These are phyloP conservation scores for Pichia kluyveri DNA, from an alignment of 805 yeast genomes.

Conservation along the genomic window DNA sequence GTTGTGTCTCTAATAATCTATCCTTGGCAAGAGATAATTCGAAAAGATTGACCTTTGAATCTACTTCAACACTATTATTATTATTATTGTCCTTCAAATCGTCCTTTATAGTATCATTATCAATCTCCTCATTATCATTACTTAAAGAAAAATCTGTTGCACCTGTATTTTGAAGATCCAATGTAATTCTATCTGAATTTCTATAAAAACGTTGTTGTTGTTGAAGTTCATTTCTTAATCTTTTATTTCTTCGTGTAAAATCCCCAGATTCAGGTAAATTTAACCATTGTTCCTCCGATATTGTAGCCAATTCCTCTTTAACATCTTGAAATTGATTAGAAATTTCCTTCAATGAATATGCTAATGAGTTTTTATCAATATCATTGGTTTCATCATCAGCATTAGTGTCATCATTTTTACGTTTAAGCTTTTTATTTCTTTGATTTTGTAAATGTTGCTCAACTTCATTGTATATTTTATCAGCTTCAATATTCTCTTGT, in stretches of 20 bases:
- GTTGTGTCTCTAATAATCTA: slow-evolving; percentile 5
- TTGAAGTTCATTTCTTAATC: slow-evolving; percentile 55
- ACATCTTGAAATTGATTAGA: slow-evolving; percentile 58
- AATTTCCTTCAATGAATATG: slow-evolving; percentile 25
- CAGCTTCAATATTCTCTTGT: slow-evolving; percentile 72
- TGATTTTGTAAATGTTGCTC: slow-evolving; percentile 40
- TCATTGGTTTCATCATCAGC: slow-evolving; percentile 1
- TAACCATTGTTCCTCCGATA: slow-evolving; percentile 71
- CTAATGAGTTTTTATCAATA: slow-evolving; percentile 9
- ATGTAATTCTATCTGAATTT: slow-evolving; percentile 63
- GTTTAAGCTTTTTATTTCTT: slow-evolving; percentile 18
- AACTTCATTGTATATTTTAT: slow-evolving; percentile 52
- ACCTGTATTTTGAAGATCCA: slow-evolving; percentile 26
- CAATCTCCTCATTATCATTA: slow-evolving; percentile 25
- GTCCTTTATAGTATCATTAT: slow-evolving; percentile 21
- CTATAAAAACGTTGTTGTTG: slow-evolving; percentile 66
- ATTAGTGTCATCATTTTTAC: slow-evolving; percentile 13
- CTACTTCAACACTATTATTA: slow-evolving; percentile 3
- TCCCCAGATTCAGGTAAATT: slow-evolving; percentile 84
- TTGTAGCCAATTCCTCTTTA: slow-evolving; percentile 48
- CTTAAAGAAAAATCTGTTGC: slow-evolving; percentile 23
- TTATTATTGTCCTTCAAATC: slow-evolving; percentile 34
- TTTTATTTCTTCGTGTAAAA: slow-evolving; percentile 68
- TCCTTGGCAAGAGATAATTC: slow-evolving; percentile 24
- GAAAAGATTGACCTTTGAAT: slow-evolving; percentile 32